Conservation (phyloP, 2,329 filamentous ascomycete species). For the Dothideomycetidae sp. region DNA sequence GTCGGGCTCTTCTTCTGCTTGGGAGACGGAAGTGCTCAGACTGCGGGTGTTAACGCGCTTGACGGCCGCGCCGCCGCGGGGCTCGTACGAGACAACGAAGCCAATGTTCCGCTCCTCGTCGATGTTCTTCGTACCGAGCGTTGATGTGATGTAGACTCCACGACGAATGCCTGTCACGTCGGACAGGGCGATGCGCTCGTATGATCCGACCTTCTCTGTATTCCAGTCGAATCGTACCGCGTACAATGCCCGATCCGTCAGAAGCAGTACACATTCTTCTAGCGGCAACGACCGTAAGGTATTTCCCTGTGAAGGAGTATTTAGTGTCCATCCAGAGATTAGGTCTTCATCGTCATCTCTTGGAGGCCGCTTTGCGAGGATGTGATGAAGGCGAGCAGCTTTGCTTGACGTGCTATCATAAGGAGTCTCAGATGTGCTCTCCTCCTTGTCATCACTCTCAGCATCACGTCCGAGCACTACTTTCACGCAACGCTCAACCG, state of each 20-base stretch:
- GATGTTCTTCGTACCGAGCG: conserved; percentile 60
- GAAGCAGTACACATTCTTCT: conserved; percentile 73
- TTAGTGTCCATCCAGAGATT: conserved; percentile 75
- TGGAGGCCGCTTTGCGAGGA: background rate
- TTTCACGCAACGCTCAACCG: conserved; percentile 76
- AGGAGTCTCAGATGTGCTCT: background rate
- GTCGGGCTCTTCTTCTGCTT: conserved; percentile 21
- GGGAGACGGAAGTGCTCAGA: conserved; percentile 40
- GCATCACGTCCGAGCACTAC: conserved; percentile 49
- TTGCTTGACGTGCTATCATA: background rate
- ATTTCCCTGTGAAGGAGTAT: conserved; percentile 59
- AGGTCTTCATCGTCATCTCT: conserved; percentile 66
- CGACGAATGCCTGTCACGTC: conserved; percentile 60
- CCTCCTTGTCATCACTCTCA: conserved; percentile 27
- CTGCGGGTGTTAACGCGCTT: conserved; percentile 76
- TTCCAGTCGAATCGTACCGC: conserved; percentile 90
- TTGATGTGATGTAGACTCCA: conserved; percentile 84
- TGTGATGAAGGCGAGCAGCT: background rate
- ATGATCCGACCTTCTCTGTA: conserved; percentile 83
- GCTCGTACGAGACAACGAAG: conserved; percentile 63
- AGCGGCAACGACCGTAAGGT: conserved; percentile 55
- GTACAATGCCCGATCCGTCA: conserved; percentile 77
- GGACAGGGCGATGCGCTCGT: conserved; percentile 68
- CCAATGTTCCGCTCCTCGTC: conserved; percentile 69
- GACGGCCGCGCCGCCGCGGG: conserved; percentile 52